Evolutionary conservation across 2,329 filamentous ascomycete species (phyloP), one percentile per base, ranked within the genome.

Genomic region (Penicillium sp.): DNA sequence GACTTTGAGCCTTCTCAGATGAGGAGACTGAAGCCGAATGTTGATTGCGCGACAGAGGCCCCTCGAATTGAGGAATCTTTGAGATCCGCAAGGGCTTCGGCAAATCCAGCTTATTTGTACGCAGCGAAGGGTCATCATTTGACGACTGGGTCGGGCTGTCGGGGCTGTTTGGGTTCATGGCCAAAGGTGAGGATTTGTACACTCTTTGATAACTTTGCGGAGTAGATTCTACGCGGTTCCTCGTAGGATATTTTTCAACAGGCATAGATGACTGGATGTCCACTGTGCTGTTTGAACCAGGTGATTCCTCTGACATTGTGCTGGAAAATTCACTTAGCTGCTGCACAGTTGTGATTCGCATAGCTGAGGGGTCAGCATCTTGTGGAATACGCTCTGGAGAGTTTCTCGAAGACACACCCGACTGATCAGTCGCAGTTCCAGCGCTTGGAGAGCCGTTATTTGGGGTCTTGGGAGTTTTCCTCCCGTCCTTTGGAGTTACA

Each of bases 131-230:
- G 3, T 29, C 27, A 19, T n/a, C 49, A 27, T 42, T 54, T 21
- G 47, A 10, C 11, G 35, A 26, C 33, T 31, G 51, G 48, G 59
- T 43, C 26, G 35, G 33, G 10, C 59, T 59, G n/a, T 56, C 31
- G 8, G 51, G 64, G 21, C 57, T 58, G 22, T 62, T 62, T 37
- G 68, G 59, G 14, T 67, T 65, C 42, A 62, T 62, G 9, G 71
- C 63, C 27, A 74, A 64, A 22, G 71, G 71, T 13, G 72, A 74
- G 7, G 71, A 71, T 48, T 65, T 71, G 58, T 72, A 73, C 13
- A 44, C 58, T 35, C 60, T 66, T 44, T 68, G 56, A 10, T 57
- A 52, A 21, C 10, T 21, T 10, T 39, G 44, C 21, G 52, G 19
- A 26, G 43, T 22, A 21, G 37, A 26, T n/a, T 44, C 19, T 39